phyloP scores from a whole-genome alignment of 352 stramenopile genomes.

The Albugo laibachii region DNA sequence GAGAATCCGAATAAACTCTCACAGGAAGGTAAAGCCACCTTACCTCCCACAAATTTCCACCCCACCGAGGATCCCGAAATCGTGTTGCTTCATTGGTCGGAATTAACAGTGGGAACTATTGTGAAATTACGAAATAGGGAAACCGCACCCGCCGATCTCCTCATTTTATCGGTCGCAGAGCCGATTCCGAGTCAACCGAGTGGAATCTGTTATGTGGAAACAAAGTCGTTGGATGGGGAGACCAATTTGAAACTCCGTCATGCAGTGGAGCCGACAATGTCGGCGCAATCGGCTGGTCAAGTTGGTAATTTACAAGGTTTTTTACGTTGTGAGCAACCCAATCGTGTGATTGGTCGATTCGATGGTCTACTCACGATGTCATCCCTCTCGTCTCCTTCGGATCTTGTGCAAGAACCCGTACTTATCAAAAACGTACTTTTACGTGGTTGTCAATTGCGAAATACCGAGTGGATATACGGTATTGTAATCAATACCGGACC shows the following conservation, averaged over 20 bases:
- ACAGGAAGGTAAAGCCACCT: too few species aligned
- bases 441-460: conserved; percentile 83
- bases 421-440: conserved; percentile 83
- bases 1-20: not conserved
- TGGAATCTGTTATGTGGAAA: conserved; percentile 68
- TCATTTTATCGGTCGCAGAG: conserved; percentile 62
- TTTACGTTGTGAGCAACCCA: conserved; percentile 4
- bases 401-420: conserved; percentile 64
- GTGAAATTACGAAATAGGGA: conserved; percentile 64
- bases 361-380: conserved; percentile 12
- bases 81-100: conserved; percentile 20
- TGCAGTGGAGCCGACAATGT: conserved; percentile 17
- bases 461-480: conserved; percentile 87
- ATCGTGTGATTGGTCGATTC: conserved; percentile 5
- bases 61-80: conserved; percentile 5
- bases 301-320: conserved; percentile 10
- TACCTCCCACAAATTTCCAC: too few species aligned
- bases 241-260: conserved; percentile 73
- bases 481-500: conserved; percentile 84
- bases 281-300: conserved; percentile 14
- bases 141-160: conserved; percentile 74
- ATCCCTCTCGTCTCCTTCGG: conserved; percentile 22
- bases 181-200: conserved; percentile 11
- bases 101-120: conserved; percentile 59
- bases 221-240: conserved; percentile 72